phyloP scores from a whole-genome alignment of 306 rosid species.

The Dalbergia cultrata region DNA sequence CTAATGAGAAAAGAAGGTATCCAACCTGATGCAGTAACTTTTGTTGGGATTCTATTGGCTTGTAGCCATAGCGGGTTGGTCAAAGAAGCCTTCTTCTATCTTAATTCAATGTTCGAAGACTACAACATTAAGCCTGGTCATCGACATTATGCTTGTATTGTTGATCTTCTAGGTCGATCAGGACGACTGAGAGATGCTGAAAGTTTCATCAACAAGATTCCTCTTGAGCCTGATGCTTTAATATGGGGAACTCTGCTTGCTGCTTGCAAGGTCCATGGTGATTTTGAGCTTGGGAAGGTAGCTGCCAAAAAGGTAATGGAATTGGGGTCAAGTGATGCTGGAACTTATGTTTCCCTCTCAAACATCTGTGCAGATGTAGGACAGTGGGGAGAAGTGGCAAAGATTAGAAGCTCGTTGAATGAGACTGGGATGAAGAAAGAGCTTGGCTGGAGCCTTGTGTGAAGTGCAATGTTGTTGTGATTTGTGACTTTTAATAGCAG shows the following conservation, averaged over 20 bases:
- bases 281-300: constrained; percentile 74
- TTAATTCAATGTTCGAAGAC: constrained; percentile 69
- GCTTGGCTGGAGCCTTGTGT: constrained; percentile 76
- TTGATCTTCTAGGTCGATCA: constrained; percentile 80
- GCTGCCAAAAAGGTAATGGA: constrained; percentile 71
- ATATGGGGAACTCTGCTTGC: constrained; percentile 84
- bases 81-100: constrained; percentile 76
- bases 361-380: constrained; percentile 83
- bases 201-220: constrained; percentile 65
- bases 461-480: constrained; percentile 40
- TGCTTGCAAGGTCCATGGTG: constrained; percentile 77
- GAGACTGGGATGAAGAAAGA: constrained; percentile 64
- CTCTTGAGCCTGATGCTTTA: constrained; percentile 64
- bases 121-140: constrained; percentile 62
- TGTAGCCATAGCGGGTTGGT: constrained; percentile 79
- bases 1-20: constrained; percentile 72
- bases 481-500: constrained; percentile 9
- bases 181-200: constrained; percentile 79
- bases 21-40: constrained; percentile 78
- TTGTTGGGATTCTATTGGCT: constrained; percentile 78
- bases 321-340: constrained; percentile 66
- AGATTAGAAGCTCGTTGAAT: constrained; percentile 66
- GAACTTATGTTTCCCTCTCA: constrained; percentile 70
- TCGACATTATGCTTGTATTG: constrained; percentile 78
- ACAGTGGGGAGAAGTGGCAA: constrained; percentile 74